These are phyloP conservation scores for Cryptosporidium parvum DNA, from an alignment of 169 alveolate species.

Conservation along the genomic window DNA sequence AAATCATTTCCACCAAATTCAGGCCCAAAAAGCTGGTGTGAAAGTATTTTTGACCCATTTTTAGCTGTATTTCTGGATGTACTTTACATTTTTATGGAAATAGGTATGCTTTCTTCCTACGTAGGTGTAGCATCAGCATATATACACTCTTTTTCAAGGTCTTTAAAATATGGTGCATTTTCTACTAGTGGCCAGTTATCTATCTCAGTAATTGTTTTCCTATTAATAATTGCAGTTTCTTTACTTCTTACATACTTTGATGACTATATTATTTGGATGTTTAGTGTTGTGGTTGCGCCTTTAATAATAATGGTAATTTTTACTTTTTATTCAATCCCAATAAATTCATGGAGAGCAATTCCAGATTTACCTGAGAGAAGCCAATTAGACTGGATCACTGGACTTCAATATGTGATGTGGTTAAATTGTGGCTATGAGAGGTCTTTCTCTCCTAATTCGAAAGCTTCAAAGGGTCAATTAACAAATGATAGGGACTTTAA, in stretches of 20 bases:
- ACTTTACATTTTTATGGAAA: constrained; percentile 70
- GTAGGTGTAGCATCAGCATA: constrained; percentile 56
- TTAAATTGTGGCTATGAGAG: constrained; percentile 69
- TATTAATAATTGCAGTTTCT: constrained; percentile 19
- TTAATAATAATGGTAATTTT: constrained; percentile 17
- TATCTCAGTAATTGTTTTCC: constrained; percentile 24
- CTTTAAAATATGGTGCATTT: constrained; percentile 6
- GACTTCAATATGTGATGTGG: constrained; percentile 74
- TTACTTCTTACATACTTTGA: constrained; percentile 37
- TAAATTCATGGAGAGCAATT: constrained; percentile 30
- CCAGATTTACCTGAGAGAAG: background rate
- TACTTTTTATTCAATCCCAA: constrained; percentile 34
- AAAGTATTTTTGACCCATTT: constrained; percentile 29
- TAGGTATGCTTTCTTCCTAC: constrained; percentile 67
- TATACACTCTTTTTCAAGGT: constrained; percentile 40
- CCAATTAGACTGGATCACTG: constrained; percentile 45
- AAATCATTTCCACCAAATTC: constrained; percentile 47
- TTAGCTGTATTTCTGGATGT: constrained; percentile 3
- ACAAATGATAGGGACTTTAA: constrained; percentile 17
- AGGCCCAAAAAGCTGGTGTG: constrained; percentile 58
- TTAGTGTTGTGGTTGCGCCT: constrained; percentile 39
- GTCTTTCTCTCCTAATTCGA: constrained; percentile 5
- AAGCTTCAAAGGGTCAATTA: background rate
- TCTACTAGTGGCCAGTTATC: constrained; percentile 18
- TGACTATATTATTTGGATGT: constrained; percentile 43